Base-by-base conservation (phyloP, 257 asterid species). In the Solanum phureja region DNA sequence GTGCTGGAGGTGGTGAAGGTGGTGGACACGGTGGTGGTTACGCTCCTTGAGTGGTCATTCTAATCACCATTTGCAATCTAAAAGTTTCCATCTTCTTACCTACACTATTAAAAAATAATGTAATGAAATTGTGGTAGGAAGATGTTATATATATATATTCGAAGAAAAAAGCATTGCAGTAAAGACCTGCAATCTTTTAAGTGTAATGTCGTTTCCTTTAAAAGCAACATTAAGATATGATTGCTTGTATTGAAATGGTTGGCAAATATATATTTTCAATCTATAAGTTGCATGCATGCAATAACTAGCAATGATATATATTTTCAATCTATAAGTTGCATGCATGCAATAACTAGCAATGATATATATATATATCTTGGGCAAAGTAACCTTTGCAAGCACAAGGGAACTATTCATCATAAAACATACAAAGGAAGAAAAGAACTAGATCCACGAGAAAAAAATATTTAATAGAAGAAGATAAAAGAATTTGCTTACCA, bases 1-100 rank as follows among this genome's bases (percentile, higher is more conserved):
- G 94, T 84, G 56, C 91, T 0, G 95, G 95, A 16, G 90, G 88
- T 14, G 95, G 95, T 6, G 92, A 66, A 86, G 95, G 95, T 21
- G 95, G 94, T 34, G 95, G 95, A 40, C 92, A 93, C 31, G 71
- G 72, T 44, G 95, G 95, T 75, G 93, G 94, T 83, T 92, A 93
- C 87, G 88, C 87, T 49, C 95, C 93, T n/a, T 93, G 82, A 88
- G 24, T 31, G 40, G 58, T 52, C 31, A 87, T 9, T 23, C 14
- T 8, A 10, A 64, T 14, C 73, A 4, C 27, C 69, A 37, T 7
- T 52, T 84, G 79, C 9, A 64, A 64, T 35, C 38, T 27, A n/a
- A 66, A 38, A 1, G 23, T 66, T 37, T 64, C 42, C 79, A 11
- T 38, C 24, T 64, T 85, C 87, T 85, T 85, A 38, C n/a, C 66